A percentile compares a stretch with the other conserved stretches of the same genome.
Evolutionary conservation across 306 rosid genomes (phyloP).

Genomic region (apple (Malus domestica)): DNA sequence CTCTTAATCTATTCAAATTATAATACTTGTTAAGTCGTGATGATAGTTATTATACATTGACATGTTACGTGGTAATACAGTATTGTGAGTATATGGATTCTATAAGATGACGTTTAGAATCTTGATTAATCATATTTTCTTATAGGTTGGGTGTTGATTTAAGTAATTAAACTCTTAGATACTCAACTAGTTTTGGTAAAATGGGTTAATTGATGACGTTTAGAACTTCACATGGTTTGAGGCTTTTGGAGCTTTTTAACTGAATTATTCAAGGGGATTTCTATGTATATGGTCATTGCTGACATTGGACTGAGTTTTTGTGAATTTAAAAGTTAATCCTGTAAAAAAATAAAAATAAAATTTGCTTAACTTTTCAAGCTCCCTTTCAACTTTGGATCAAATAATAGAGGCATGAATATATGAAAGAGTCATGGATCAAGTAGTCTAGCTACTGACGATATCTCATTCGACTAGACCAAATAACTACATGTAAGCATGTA

Average conservation of each 20-base stretch:
- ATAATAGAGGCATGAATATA: neutral
- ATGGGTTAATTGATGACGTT: neutral
- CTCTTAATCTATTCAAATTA: too few relatives aligned
- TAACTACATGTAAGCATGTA: neutral
- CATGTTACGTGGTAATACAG: neutral
- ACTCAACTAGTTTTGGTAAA: neutral
- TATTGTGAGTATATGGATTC: too few relatives aligned
- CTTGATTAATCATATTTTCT: neutral
- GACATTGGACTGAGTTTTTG: conserved; percentile 2
- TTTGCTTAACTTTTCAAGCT: neutral
- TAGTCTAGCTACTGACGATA: neutral
- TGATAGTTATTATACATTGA: too few relatives aligned
- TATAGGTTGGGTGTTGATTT: neutral
- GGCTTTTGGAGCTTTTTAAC: neutral
- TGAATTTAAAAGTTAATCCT: neutral
- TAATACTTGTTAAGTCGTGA: too few relatives aligned
- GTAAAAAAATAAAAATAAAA: neutral
- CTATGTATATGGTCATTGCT: neutral
- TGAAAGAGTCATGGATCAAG: neutral
- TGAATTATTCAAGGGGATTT: neutral
- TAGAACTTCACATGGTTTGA: neutral
- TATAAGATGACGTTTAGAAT: neutral
- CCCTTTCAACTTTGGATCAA: neutral
- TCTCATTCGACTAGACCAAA: neutral
- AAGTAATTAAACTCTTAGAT: neutral